Evolutionary conservation across 2,329 filamentous ascomycete genomes (phyloP).

Genomic region (Diaporthe sp.): DNA sequence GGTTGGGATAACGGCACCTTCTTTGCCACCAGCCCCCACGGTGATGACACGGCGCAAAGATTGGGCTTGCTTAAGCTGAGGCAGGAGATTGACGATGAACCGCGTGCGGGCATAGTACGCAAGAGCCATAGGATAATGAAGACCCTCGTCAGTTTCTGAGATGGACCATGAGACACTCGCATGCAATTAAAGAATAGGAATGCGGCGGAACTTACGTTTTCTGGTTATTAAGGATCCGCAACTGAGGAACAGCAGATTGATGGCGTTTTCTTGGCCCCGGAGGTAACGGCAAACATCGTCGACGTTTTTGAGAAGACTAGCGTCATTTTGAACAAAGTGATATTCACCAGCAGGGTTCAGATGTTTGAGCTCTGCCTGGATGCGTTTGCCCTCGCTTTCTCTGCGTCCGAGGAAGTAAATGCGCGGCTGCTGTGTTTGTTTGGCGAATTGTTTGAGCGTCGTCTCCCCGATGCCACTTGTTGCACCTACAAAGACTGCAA

Average conservation of each 20-base stretch:
- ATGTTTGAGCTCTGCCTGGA: slow-evolving; percentile 54
- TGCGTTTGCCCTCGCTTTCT: slow-evolving; percentile 48
- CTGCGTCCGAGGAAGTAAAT: slow-evolving; percentile 64
- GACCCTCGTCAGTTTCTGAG: slow-evolving; percentile 26
- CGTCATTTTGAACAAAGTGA: slow-evolving; percentile 60
- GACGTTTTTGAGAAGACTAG: slow-evolving; percentile 61
- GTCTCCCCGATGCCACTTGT: slow-evolving; percentile 65
- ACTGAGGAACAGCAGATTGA: slow-evolving; percentile 62
- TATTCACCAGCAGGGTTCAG: slow-evolving; percentile 48
- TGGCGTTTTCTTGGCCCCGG: slow-evolving; percentile 51
- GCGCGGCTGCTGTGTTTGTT: slow-evolving; percentile 52
- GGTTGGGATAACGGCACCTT: slow-evolving; percentile 23
- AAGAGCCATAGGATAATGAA: slow-evolving; percentile 40
- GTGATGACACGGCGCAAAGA: slow-evolving; percentile 44
- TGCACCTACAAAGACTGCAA: slow-evolving; percentile 63
- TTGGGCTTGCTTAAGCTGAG: slow-evolving; percentile 46
- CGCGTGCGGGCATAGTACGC: slow-evolving; percentile 50
- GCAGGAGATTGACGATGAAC: slow-evolving; percentile 53
- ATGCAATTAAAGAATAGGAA: too few relatives aligned
- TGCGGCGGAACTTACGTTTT: neutral
- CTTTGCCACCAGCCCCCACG: slow-evolving; percentile 23
- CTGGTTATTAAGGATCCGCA: neutral
- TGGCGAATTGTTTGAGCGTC: slow-evolving; percentile 58
- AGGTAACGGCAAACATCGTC: slow-evolving; percentile 60
- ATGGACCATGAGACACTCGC: neutral